These are phyloP conservation scores for Phytophthora fragariae DNA, from an alignment of 352 stramenopile genomes.

Conservation along the genomic window DNA sequence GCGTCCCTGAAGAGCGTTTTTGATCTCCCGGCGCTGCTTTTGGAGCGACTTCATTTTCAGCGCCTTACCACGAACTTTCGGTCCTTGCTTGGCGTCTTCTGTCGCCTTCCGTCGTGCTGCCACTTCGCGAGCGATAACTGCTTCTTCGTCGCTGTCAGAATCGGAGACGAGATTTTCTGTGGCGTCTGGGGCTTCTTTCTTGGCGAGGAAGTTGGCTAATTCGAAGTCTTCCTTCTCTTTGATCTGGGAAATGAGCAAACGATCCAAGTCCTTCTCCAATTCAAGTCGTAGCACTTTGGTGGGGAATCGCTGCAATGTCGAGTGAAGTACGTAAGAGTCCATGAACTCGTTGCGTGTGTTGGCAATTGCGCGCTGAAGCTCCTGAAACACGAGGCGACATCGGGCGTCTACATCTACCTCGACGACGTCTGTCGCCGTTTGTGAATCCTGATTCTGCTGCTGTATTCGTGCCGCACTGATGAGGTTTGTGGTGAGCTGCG, in stretches of 20 bases:
- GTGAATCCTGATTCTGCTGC: conserved; percentile 38
- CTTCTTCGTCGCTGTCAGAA: conserved; percentile 82
- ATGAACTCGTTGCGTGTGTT: conserved; percentile 91
- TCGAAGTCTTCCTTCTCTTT: conserved; percentile 73
- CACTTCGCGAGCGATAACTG: conserved; percentile 60
- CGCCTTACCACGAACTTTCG: conserved; percentile 60
- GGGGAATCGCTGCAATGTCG: conserved; percentile 90
- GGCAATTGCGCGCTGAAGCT: conserved; percentile 89
- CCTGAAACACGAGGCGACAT: conserved; percentile 88
- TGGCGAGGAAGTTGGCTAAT: conserved; percentile 54
- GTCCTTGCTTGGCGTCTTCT: conserved; percentile 38
- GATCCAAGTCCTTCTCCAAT: conserved; percentile 93
- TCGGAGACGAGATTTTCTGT: conserved; percentile 49
- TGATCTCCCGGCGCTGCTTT: conserved; percentile 80
- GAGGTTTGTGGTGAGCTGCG: conserved; percentile 60
- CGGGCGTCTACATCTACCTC: conserved; percentile 88
- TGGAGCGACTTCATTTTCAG: conserved; percentile 70
- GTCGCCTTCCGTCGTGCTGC: conserved; percentile 45
- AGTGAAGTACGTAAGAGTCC: conserved; percentile 91
- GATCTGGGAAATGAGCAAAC: conserved; percentile 89
- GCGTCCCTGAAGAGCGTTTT: conserved; percentile 66
- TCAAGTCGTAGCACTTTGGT: conserved; percentile 90
- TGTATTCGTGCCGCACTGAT: conserved; percentile 50
- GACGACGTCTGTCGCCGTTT: conserved; percentile 42
- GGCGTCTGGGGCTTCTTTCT: conserved; percentile 1